Base-by-base conservation (phyloP, 108 stramenopile genomes). In the Skeletonema menzelii region DNA sequence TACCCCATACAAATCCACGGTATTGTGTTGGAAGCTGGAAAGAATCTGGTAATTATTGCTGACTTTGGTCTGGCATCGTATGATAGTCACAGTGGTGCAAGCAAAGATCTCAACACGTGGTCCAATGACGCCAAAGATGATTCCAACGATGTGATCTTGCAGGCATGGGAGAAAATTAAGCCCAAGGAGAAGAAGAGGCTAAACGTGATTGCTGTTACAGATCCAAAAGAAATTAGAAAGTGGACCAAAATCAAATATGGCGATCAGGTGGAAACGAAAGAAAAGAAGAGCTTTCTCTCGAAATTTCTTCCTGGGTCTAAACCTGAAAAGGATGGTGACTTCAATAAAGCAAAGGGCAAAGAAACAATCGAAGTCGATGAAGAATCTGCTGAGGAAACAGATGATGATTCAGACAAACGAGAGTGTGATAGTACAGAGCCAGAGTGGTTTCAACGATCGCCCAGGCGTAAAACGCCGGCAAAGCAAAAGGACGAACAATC, bases 1-100 rank as follows among this genome's bases (percentile, higher is more conserved):
- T 83, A 83, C 31, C 82, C 82, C 14, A 83, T 83, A 34, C 82
- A 83, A 70, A 83, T 83, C 24, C 82, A 83, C 31, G 82, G 82
- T 5, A 83, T 83, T 17, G 82, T 83, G 22, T 40, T 83, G 12
- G 78, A 82, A 63, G 76, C 67, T 0, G 76, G 76, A 8, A 73
- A 73, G 42, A 77, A 82, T 27, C 67, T 73, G 31, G 62, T 83
- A 1, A 75, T 77, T 3, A 75, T 83, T 20, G 77, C 78, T 8
- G 82, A 83, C 47, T 83, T 83, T 58, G 82, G 82, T 19, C 55
- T 83, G 20, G 69, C 82, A 24, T 75, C 76, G 26, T 77, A 74
- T 38, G 72, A 72, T 37, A 55, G 63, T 38, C 65, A 38, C 37
- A 32, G 35, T 4, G 62, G 65, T 44, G 65, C 56, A 1, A 42